Evolutionary conservation across 2,329 filamentous ascomycete genomes (phyloP).

Genomic region (Colletotrichum karsti): DNA sequence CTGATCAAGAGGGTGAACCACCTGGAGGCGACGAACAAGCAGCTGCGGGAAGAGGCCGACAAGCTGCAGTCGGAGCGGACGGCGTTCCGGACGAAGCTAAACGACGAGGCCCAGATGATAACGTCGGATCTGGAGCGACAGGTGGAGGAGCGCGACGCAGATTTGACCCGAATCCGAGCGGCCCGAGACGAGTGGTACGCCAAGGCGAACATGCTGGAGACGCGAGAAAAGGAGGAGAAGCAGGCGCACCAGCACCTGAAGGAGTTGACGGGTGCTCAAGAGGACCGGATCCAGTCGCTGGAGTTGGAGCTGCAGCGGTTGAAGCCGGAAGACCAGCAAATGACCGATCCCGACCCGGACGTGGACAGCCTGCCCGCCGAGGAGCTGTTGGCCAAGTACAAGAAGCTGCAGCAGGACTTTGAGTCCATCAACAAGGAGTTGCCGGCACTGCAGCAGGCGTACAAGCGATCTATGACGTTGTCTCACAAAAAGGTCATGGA

Average conservation of each 20-base stretch:
- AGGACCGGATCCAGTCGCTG: slow-evolving; percentile 81
- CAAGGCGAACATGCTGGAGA: slow-evolving; percentile 82
- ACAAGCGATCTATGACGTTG: slow-evolving; percentile 86
- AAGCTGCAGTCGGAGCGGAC: slow-evolving; percentile 87
- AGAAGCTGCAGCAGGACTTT: slow-evolving; percentile 81
- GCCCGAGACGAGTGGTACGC: slow-evolving; percentile 86
- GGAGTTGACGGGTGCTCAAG: slow-evolving; percentile 81
- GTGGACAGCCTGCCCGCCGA: slow-evolving; percentile 71
- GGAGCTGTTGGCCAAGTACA: slow-evolving; percentile 77
- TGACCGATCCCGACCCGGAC: slow-evolving; percentile 53
- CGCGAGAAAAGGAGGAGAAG: slow-evolving; percentile 79
- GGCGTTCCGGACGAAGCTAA: slow-evolving; percentile 80
- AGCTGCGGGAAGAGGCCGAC: slow-evolving; percentile 84
- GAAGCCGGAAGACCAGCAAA: slow-evolving; percentile 57
- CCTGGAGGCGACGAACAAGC: slow-evolving; percentile 86
- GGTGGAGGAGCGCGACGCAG: slow-evolving; percentile 81
- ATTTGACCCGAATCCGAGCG: slow-evolving; percentile 85
- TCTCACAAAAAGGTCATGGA: slow-evolving; percentile 90
- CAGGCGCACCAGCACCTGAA: slow-evolving; percentile 76
- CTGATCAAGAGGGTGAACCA: slow-evolving; percentile 92
- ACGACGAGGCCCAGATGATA: slow-evolving; percentile 78
- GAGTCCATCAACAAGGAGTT: slow-evolving; percentile 87
- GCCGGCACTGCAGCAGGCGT: slow-evolving; percentile 88
- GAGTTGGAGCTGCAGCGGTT: slow-evolving; percentile 85
- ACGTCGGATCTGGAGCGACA: slow-evolving; percentile 84